These are phyloP conservation scores for Nasturtium officinale DNA, from an alignment of 345 rosid species.

Conservation along the genomic window DNA sequence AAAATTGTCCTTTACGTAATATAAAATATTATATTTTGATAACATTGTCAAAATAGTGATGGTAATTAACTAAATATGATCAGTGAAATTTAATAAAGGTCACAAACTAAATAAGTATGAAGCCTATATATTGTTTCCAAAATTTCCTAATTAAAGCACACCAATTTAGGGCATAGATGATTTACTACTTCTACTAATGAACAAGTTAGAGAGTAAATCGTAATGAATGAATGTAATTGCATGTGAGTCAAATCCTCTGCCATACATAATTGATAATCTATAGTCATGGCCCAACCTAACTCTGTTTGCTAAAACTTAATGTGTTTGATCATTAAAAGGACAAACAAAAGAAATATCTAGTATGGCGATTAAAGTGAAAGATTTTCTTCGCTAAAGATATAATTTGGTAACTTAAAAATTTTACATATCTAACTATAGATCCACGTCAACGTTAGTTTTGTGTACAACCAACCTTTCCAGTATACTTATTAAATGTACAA, in stretches of 20 bases:
- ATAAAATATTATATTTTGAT: not conserved
- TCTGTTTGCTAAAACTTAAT: constrained; percentile 22
- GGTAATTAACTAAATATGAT: not conserved
- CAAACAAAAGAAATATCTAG: constrained; percentile 1
- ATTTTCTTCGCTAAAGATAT: not conserved
- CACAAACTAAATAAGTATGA: not conserved
- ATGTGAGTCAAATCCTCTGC: constrained; percentile 22
- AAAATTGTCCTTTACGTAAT: not conserved
- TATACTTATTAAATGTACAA: not conserved
- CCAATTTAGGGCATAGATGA: constrained; percentile 22
- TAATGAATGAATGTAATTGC: constrained; percentile 25
- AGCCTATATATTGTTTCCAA: not conserved
- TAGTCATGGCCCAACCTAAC: constrained; percentile 39
- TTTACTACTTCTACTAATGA: constrained; percentile 27
- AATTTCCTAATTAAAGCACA: constrained; percentile 26
- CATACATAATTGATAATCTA: constrained; percentile 30
- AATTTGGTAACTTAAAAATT: not conserved
- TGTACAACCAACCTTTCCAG: not conserved
- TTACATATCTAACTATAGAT: not conserved
- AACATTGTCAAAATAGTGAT: not conserved
- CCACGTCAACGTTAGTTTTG: not conserved
- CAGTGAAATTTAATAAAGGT: not conserved
- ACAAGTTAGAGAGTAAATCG: constrained; percentile 24
- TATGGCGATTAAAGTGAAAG: not conserved
- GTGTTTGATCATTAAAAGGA: constrained; percentile 29